These are phyloP conservation scores for Rauvolfia tetraphylla DNA, from an alignment of 257 asterid genomes.

Conservation along the genomic window DNA sequence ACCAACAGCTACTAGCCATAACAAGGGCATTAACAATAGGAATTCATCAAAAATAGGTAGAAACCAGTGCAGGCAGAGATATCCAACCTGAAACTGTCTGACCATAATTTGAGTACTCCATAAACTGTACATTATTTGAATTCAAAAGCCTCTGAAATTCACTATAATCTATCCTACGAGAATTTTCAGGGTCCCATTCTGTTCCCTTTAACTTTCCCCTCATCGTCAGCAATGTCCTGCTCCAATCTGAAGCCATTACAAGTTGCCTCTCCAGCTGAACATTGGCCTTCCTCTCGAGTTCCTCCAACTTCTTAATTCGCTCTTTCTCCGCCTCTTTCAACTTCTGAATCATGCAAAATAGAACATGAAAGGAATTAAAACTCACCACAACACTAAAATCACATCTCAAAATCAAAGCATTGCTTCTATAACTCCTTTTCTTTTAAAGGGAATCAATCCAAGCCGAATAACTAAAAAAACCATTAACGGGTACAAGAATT, in stretches of 20 bases:
- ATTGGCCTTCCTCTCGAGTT: constrained; percentile 84
- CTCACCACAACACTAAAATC: constrained; percentile 10
- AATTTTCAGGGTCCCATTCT: constrained; percentile 84
- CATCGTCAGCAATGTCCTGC: constrained; percentile 73
- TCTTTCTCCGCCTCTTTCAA: constrained; percentile 85
- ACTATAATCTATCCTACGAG: constrained; percentile 74
- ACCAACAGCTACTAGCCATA: background rate
- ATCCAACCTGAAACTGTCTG: constrained; percentile 82
- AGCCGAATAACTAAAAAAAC: background rate
- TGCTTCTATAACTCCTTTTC: background rate
- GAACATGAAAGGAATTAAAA: constrained; percentile 24
- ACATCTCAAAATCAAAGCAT: too few relatives aligned
- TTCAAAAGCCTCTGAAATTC: constrained; percentile 85
- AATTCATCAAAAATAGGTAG: constrained; percentile 6
- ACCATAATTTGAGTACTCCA: constrained; percentile 96
- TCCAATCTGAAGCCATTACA: constrained; percentile 95
- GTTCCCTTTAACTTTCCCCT: constrained; percentile 91
- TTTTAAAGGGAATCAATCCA: background rate
- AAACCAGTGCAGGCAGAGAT: background rate
- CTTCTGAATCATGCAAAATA: constrained; percentile 56
- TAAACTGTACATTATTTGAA: constrained; percentile 74
- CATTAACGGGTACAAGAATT: too few relatives aligned
- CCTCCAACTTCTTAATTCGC: constrained; percentile 63
- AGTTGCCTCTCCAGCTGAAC: constrained; percentile 97
- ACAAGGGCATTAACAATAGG: background rate